Percentiles rank a stretch among this genome's conserved stretches.
Conservation (phyloP, 805 yeast species). For the Cyberlindnera maclurae region DNA sequence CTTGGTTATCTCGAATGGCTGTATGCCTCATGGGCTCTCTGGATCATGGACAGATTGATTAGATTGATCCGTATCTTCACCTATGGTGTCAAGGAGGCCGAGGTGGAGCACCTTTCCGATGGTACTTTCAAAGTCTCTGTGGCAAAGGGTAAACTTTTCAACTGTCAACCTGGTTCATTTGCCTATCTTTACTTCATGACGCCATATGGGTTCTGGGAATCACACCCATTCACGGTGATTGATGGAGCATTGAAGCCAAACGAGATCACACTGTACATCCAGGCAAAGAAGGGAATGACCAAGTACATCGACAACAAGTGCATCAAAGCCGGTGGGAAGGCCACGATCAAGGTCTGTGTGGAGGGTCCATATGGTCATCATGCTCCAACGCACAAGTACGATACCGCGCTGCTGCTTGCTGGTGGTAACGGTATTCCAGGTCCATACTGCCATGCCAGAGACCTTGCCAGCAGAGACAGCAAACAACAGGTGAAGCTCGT, state of each 20-base stretch:
- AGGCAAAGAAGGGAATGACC: slow-evolving; percentile 55
- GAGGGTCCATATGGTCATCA: slow-evolving; percentile 61
- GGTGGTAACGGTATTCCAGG: slow-evolving; percentile 53
- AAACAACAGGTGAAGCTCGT: slow-evolving; percentile 37
- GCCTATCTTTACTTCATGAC: slow-evolving; percentile 52
- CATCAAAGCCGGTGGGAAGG: slow-evolving; percentile 21
- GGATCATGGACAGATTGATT: slow-evolving; percentile 35
- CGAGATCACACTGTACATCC: slow-evolving; percentile 37
- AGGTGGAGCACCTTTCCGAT: slow-evolving; percentile 24
- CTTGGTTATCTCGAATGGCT: slow-evolving; percentile 48
- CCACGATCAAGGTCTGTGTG: slow-evolving; percentile 32
- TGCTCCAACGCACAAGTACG: slow-evolving; percentile 32
- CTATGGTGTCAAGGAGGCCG: slow-evolving; percentile 20
- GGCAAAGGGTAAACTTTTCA: slow-evolving; percentile 39
- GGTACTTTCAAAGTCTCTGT: slow-evolving; percentile 40
- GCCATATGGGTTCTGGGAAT: slow-evolving; percentile 52
- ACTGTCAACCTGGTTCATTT: slow-evolving; percentile 46
- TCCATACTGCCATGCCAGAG: slow-evolving; percentile 34
- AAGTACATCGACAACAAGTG: slow-evolving; percentile 30
- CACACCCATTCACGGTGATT: slow-evolving; percentile 65
- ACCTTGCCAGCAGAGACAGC: slow-evolving; percentile 20
- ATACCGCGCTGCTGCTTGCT: slow-evolving; percentile 35
- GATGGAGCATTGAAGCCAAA: slow-evolving; percentile 32
- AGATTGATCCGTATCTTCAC: slow-evolving; percentile 32
- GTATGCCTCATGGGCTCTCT: slow-evolving; percentile 28